Conservation (phyloP, 768 basidiomycete species). For the Candolleomyces efflorescens region DNA sequence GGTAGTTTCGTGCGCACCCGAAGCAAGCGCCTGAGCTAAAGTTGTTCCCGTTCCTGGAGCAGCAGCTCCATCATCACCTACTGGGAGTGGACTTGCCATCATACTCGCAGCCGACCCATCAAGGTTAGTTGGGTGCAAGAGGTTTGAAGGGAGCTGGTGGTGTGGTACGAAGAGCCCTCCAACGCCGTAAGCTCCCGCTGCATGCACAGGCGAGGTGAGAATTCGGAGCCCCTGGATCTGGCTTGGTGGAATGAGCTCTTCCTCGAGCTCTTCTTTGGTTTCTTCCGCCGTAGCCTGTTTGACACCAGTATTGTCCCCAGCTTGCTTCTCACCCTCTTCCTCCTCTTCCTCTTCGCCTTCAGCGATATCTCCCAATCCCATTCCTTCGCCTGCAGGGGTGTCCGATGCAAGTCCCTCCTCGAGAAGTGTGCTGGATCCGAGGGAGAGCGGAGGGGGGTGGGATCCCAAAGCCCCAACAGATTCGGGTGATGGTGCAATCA, state of each 20-base stretch:
- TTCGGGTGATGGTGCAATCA: conserved; percentile 22
- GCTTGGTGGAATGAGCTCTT: conserved; percentile 25
- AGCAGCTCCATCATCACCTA: neutral
- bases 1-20: neutral
- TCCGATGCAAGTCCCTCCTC: conserved; percentile 25
- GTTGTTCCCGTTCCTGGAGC: neutral
- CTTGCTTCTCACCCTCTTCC: conserved; percentile 19
- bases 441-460: conserved; percentile 34
- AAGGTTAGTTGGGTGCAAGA: neutral
- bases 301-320: conserved; percentile 8
- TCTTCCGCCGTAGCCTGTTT: conserved; percentile 3
- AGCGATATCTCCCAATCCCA: conserved; percentile 53
- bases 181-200: conserved; percentile 11
- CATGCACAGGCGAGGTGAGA: conserved; percentile 37
- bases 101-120: neutral
- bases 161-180: conserved; percentile 15
- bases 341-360: conserved; percentile 64
- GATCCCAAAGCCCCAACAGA: conserved; percentile 12
- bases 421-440: neutral
- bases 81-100: neutral
- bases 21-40: neutral
- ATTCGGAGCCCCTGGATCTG: conserved; percentile 59
- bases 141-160: neutral
- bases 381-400: conserved; percentile 13
- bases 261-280: conserved; percentile 9